Evolutionary conservation across 177 flowering plant species (phyloP), one percentile per base, ranked within the genome.

Genomic region (Vitis hybrid): DNA sequence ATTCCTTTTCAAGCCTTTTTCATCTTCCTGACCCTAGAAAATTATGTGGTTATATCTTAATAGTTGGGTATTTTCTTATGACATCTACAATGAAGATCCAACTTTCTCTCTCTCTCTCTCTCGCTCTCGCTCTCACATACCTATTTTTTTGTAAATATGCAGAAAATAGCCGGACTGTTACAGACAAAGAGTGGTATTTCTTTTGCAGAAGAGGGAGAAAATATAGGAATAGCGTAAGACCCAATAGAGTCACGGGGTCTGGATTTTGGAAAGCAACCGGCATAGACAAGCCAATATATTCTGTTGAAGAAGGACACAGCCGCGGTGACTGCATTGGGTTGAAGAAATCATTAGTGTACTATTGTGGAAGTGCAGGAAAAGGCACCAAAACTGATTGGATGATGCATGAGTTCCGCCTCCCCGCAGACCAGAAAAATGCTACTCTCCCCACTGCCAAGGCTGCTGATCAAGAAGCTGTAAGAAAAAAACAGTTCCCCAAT

Each of bases 211-310:
- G 84, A 72, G 84, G 80, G 31, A 71, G 84, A 15, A 81, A 81
- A 50, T 81, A 81, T 69, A 81, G 68, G 59, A 81, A 81, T 78
- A 81, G 85, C 66, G 52, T 79, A 20, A 76, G 85, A 39, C 85
- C 85, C 0, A 81, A 81, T 58, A 69, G 85, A 31, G 85, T 79
- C 10, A 79, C 85, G 8, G 82, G 78, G 3, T 79, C 85, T 3
- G 85, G 84, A 39, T 81, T 81, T 58, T 81, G 85, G 85, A 81
- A 81, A 66, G 85, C 85, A 22, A 81, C 77, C 7, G 85, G 85
- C 29, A 81, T 81, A 18, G 85, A 81, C 73, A 81, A 81, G 64
- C 79, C 82, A 0, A 64, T 81, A 1, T 62, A 72, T 51, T 62
- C 80, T 2, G 51, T 10, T 15, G 55, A 58, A 62, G 59, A 68